Evolutionary conservation across 129 eudicot species (phyloP).

Genomic region (Lactuca sativa): DNA sequence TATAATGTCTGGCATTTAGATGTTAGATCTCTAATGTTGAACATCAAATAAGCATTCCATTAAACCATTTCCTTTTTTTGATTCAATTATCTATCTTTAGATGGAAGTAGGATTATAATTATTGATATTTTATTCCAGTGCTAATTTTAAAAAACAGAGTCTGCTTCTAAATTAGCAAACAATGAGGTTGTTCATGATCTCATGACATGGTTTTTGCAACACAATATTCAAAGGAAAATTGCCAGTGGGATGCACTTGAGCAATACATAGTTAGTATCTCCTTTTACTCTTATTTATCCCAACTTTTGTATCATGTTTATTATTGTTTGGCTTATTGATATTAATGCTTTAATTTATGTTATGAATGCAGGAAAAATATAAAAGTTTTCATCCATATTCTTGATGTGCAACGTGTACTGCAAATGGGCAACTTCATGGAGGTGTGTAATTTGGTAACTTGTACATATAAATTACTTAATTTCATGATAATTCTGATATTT

Average conservation of each 20-base stretch:
- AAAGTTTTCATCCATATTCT: conserved; percentile 52
- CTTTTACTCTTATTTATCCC: neutral
- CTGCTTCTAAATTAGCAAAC: conserved; percentile 68
- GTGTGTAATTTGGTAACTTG: conserved; percentile 34
- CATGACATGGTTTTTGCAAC: conserved; percentile 41
- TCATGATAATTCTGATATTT: too few species aligned
- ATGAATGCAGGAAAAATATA: conserved; percentile 78
- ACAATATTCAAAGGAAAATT: conserved; percentile 54
- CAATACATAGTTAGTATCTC: conserved; percentile 70
- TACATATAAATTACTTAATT: neutral
- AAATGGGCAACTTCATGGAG: conserved; percentile 86
- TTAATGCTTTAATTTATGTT: neutral
- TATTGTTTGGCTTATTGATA: neutral
- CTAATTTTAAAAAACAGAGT: conserved; percentile 44
- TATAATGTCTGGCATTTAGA: too few species aligned
- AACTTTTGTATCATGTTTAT: neutral
- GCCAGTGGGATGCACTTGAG: conserved; percentile 91
- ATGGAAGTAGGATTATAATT: conserved; percentile 1
- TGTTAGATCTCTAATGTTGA: too few species aligned
- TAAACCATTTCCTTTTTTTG: neutral
- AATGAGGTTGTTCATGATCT: conserved; percentile 49
- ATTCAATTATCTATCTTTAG: neutral
- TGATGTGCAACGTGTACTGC: conserved; percentile 69
- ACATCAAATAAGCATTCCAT: too few species aligned
- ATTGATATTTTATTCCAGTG: conserved; percentile 41